Evolutionary conservation across 306 rosid genomes (phyloP), one percentile per base, ranked within the genome.

Genomic region (Geum urbanum): DNA sequence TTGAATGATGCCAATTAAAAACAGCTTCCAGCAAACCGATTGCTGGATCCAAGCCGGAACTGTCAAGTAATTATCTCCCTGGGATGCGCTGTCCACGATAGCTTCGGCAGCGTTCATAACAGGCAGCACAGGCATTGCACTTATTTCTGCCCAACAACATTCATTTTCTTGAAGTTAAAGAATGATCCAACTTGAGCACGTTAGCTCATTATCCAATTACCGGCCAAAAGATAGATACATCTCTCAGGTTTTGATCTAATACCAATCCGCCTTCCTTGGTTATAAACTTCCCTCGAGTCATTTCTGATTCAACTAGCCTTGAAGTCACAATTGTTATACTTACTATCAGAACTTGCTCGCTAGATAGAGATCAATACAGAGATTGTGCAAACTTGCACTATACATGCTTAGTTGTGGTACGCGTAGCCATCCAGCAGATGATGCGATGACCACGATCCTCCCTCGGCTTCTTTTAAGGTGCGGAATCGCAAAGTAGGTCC

Each of bases 231-330:
- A 54, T 16, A 22, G 83, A 72, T 80, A 81, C 88, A 77, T 86
- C 88, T 81, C 88, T 79, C 66, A 83, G 49, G 65, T 79, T 80
- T 78, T 79, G 85, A 76, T 83, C 92, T 54, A 81, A 65, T 77
- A 66, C 72, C 79, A 81, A 48, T 19, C 8, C 27, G 62, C 84
- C 88, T 1, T 89, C 87, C 62, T 72, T 60, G 57, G 80, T 72
- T 63, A 87, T 64, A 72, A 91, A 78, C 65, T 86, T 88, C 10
- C 89, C 92, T 59, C 52, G 86, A 0, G 89, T 83, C 76, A 91
- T 83, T 73, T 91, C 92, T 48, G 92, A 85, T 57, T 84, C 92
- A 0, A 77, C 20, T 41, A 83, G 46, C 43, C 91, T 88, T 3
- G 91, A 91, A 11, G 87, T 83, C 61, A 84, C 88, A 76, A 82